Evolutionary conservation across 2,329 filamentous ascomycete genomes (phyloP), one percentile per base, ranked within the genome.

Genomic region (Cladophialophora exuberans): DNA sequence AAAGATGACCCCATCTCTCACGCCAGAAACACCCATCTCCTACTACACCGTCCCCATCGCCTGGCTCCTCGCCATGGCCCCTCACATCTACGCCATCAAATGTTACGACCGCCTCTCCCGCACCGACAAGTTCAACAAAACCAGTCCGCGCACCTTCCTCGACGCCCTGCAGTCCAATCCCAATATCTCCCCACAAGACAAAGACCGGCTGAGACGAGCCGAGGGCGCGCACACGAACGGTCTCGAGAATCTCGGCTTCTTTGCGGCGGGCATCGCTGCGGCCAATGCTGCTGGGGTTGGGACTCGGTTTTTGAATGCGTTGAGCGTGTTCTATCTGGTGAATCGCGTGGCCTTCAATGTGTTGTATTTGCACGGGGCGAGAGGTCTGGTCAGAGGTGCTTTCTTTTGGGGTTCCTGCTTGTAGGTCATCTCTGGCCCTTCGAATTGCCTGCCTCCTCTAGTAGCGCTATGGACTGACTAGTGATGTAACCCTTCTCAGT

Each of bases 171-270:
- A 56, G 20, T 36, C 52, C 9, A 31, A 42, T 28, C 25, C 7
- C 25, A 26, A 22, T n/a, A 3, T 41, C 18, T 7, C 33, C 10
- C 25, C 15, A 15, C 31, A 66, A 52, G 71, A 66, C 47, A 72
- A 70, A 57, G 64, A 59, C 26, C 61, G 50, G 2, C 68, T 75
- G 50, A 39, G 65, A 30, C 68, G 72, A 20, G 68, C 69, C 25
- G 72, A 75, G 62, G 66, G 64, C 4, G 73, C 73, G 2, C 68
- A 52, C 3, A 15, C 17, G 6, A 76, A 75, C 48, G 68, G 69
- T 13, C 67, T 72, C 35, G 73, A 76, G 59, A 75, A 72, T 44
- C 47, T 76, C 4, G 69, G 68, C 13, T 63, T 73, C 18, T 75
- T 72, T 51, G 70, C 72, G 4, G 64, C 71, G 0, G 69, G 70